These are phyloP conservation scores for Colletotrichum lindemuthianum DNA, from an alignment of 2,329 filamentous ascomycete species.

Conservation along the genomic window DNA sequence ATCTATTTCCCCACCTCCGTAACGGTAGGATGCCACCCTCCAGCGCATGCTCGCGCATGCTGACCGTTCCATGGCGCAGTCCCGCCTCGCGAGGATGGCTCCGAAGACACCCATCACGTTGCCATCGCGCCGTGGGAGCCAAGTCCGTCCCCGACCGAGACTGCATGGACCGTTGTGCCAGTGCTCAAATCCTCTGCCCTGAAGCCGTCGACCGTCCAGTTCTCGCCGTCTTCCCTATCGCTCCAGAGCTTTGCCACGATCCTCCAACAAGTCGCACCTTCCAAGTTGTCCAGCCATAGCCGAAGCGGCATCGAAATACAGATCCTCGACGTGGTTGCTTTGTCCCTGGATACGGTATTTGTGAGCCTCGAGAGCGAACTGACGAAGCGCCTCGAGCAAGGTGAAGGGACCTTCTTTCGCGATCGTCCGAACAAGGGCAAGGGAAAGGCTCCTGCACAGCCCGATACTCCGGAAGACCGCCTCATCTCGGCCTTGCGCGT, in stretches of 20 bases:
- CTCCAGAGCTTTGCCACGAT: conserved; percentile 83
- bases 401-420: conserved; percentile 83
- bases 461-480: conserved; percentile 14
- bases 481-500: conserved; percentile 76
- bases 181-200: conserved; percentile 72
- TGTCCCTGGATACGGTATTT: conserved; percentile 86
- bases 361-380: conserved; percentile 86
- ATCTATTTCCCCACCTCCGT: conserved; percentile 76
- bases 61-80: conserved; percentile 11
- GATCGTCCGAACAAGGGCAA: conserved; percentile 60
- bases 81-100: conserved; percentile 35
- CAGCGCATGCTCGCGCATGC: neutral
- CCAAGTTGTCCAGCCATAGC: conserved; percentile 76
- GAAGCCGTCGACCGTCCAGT: conserved; percentile 81
- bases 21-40: conserved; percentile 53
- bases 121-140: conserved; percentile 81
- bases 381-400: conserved; percentile 81
- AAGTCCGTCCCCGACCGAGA: conserved; percentile 64
- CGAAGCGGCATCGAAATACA: conserved; percentile 85
- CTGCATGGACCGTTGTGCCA: conserved; percentile 87
- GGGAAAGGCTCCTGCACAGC: conserved; percentile 51
- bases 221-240: conserved; percentile 76
- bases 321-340: conserved; percentile 80
- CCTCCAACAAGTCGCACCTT: conserved; percentile 78
- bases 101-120: conserved; percentile 66